Conservation (phyloP, 1,139 yeast species). For the Meyerozyma sp. region DNA sequence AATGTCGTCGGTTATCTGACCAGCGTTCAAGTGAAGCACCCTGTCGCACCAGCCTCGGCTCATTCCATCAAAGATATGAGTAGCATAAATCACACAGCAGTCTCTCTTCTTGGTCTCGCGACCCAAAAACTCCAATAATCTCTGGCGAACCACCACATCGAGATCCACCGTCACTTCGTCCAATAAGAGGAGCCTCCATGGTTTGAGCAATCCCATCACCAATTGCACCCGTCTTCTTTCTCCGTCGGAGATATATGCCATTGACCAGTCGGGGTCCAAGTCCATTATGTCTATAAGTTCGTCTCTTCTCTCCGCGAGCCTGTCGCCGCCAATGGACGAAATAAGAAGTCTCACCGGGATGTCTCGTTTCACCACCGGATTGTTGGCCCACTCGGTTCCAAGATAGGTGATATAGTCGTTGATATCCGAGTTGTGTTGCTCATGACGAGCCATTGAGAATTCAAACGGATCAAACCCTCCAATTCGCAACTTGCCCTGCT, state of each 20-base stretch:
- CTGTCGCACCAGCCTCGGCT: constrained; percentile 80
- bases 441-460: constrained; percentile 43
- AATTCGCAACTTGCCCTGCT: constrained; percentile 59
- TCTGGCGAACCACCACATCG: constrained; percentile 83
- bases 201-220: constrained; percentile 87
- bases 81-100: constrained; percentile 82
- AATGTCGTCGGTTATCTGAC: constrained; percentile 34
- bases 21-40: constrained; percentile 73
- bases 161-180: constrained; percentile 97
- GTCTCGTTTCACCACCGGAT: constrained; percentile 84
- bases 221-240: constrained; percentile 91
- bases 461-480: constrained; percentile 87
- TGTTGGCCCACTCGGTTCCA: constrained; percentile 97
- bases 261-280: constrained; percentile 84
- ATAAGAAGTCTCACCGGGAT: constrained; percentile 78
- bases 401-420: constrained; percentile 60
- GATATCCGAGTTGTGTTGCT: constrained; percentile 39
- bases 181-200: constrained; percentile 77
- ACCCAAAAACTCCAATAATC: constrained; percentile 63
- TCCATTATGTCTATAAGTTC: constrained; percentile 70
- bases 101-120: constrained; percentile 62
- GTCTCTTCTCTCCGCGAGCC: constrained; percentile 70
- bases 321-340: constrained; percentile 78
- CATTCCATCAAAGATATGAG: constrained; percentile 94
- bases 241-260: constrained; percentile 91